Percentiles rank a stretch among this genome's conserved stretches.
Evolutionary conservation across 768 basidiomycete genomes (phyloP).

Genomic region (Macrolepiota dolichaula): DNA sequence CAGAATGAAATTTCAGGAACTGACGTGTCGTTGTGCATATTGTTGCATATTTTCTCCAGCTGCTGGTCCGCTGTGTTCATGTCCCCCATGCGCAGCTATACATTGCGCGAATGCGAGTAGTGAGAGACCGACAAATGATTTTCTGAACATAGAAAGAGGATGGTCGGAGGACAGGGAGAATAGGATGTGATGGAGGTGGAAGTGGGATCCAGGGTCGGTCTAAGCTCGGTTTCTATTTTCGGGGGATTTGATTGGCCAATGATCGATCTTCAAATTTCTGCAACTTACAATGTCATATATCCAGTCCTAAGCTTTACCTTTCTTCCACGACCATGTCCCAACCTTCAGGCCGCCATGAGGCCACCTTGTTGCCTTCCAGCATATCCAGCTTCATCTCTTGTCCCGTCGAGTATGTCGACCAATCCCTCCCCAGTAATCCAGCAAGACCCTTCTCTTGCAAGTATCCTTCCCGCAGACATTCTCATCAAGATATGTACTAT

Average conservation of each 20-base stretch:
- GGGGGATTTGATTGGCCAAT: neutral
- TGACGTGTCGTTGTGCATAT: slow-evolving; percentile 90
- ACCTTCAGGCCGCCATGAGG: too few species aligned
- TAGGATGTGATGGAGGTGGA: neutral
- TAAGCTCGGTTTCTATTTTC: neutral
- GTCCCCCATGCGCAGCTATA: slow-evolving; percentile 54
- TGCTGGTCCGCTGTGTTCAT: slow-evolving; percentile 46
- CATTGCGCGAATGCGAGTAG: slow-evolving; percentile 30
- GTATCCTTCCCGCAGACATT: too few species aligned
- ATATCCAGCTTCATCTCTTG: too few species aligned
- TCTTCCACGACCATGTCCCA: too few species aligned
- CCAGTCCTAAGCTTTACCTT: too few species aligned
- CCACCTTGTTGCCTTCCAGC: too few species aligned
- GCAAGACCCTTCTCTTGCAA: too few species aligned
- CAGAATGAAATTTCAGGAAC: slow-evolving; percentile 26
- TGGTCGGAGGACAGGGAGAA: neutral
- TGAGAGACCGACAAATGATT: slow-evolving; percentile 37
- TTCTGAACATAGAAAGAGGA: slow-evolving; percentile 40
- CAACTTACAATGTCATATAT: too few species aligned
- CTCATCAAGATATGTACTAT: too few species aligned
- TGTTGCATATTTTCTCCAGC: slow-evolving; percentile 66
- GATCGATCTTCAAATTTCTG: too few species aligned
- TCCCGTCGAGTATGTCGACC: too few species aligned
- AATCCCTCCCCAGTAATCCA: too few species aligned
- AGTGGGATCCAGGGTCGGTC: neutral